Evolutionary conservation across 2,329 filamentous ascomycete genomes (phyloP).

Genomic region (Pseudocercospora pini-densiflorae): DNA sequence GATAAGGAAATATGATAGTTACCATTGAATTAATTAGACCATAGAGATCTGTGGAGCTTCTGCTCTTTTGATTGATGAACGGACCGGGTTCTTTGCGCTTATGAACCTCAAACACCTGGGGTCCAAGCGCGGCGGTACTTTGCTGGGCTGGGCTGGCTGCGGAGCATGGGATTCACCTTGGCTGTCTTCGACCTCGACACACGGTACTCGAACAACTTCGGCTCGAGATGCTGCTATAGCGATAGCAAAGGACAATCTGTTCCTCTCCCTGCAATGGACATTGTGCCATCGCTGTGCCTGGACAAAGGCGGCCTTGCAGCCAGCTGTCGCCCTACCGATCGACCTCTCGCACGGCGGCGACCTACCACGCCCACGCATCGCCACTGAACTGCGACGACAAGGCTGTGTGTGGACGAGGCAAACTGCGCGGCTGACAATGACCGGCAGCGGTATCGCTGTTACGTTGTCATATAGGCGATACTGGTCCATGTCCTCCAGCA

Average conservation of each 20-base stretch:
- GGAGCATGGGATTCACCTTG: neutral
- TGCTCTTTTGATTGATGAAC: neutral
- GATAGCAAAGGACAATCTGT: neutral
- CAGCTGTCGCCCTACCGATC: neutral
- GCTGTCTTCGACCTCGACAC: neutral
- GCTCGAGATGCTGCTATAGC: neutral
- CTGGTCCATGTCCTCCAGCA: neutral
- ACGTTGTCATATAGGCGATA: neutral
- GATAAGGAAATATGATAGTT: neutral
- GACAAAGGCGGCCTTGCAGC: neutral
- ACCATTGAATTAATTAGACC: neutral
- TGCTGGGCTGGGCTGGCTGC: neutral
- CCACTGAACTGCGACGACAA: neutral
- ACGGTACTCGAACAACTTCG: neutral
- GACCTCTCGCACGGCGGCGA: neutral
- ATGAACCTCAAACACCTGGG: neutral
- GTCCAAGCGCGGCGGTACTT: neutral
- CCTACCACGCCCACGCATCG: neutral
- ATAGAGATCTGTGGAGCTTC: neutral
- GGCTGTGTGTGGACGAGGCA: neutral
- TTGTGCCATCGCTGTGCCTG: neutral
- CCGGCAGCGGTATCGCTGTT: neutral
- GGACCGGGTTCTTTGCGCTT: neutral
- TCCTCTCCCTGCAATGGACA: neutral
- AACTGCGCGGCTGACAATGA: neutral